Evolutionary conservation across 2,329 filamentous ascomycete genomes (phyloP), one percentile per base, ranked within the genome.

Genomic region (Penicillium sp.): DNA sequence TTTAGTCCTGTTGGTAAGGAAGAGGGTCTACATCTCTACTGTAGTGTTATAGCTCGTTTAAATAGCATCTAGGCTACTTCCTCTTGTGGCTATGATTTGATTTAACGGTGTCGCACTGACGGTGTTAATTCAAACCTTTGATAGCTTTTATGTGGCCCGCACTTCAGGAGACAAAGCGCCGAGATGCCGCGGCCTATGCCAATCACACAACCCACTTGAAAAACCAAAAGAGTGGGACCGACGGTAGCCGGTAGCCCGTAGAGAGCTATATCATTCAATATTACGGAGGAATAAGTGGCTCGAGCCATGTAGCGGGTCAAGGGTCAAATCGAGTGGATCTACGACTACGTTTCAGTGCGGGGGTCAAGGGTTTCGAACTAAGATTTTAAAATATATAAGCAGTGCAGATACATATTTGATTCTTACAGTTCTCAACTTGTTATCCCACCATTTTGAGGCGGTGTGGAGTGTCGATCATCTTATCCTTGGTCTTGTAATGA

Each of bases 261-360:
- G 86, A 35, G 85, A 90, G 6, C 6, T n/a, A 37, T 6, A 11
- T n/a, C 29, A 15, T 14, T 37, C 33, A 5, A 18, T 11, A 37
- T 37, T 37, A n/a, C 33, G 71, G 96, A 94, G 87, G 74, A 78
- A 56, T 76, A 79, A 60, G 78, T 80, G 25, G 73, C 77, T 53
- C 77, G 80, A 9, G 87, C 88, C 43, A 90, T 97, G 76, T 88
- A 85, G 7, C 78, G 82, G 49, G 85, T 89, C 23, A 88, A 37
- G 33, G 33, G 33, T 18, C n/a, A 37, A 18, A 18, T n/a, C 7
- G 15, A 18, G 33, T 37, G 33, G 33, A 37, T 8, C 33, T 37
- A 18, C 15, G 15, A 18, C 9, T 18, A 12, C 14, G 29, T 31
- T 31, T 31, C 29, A 31, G 29, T 31, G 29, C 29, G 29, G 29